Evolutionary conservation across 2,329 filamentous ascomycete genomes (phyloP), one percentile per base, ranked within the genome.

Genomic region (Ophiostoma triangulosporum): DNA sequence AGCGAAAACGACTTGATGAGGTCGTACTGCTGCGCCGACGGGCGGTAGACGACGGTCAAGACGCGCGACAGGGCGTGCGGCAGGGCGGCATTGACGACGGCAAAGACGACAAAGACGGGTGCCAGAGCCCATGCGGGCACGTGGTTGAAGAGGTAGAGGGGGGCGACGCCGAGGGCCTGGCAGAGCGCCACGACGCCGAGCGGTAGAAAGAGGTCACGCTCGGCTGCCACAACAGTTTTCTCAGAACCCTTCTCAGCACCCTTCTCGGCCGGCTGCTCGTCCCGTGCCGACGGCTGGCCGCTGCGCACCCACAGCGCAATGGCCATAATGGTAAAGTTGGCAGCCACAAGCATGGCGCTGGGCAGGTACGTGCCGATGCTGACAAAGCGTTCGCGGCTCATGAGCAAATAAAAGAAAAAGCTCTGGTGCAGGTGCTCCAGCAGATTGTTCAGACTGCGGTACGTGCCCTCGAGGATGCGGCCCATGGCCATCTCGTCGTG

Each of bases 401-500:
- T 89, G 45, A 98, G 76, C 51, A 98, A 74, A 66, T 98, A 98
- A 70, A 98, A 97, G 77, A 98, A 98, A 74, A 98, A 98, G 66
- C 90, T 96, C 70, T 98, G 93, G 66, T 98, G 93, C 57, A 98
- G 75, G 65, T 98, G 90, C 69, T 98, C 93, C 31, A 98, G 77
- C 55, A 98, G 71, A 64, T 98, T 98, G 71, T 98, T 98, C 68
- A 98, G 72, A 66, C 88, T 95, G 62, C 93, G 78, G 66, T 95
- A 95, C 3, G 93, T 78, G 62, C 89, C 89, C 69, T 98, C 93
- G 4, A 97, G 76, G 0, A 90, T 83, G 53, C 90, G 78, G 6
- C 93, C 93, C 64, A 98, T 81, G 9, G 86, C 86, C 88, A 97
- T 97, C 69, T 97, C 93, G 65, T 98, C 93, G 64, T 98, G 89